phyloP scores from a whole-genome alignment of 805 yeast species.

The Metschnikowia drakensbergensis region DNA sequence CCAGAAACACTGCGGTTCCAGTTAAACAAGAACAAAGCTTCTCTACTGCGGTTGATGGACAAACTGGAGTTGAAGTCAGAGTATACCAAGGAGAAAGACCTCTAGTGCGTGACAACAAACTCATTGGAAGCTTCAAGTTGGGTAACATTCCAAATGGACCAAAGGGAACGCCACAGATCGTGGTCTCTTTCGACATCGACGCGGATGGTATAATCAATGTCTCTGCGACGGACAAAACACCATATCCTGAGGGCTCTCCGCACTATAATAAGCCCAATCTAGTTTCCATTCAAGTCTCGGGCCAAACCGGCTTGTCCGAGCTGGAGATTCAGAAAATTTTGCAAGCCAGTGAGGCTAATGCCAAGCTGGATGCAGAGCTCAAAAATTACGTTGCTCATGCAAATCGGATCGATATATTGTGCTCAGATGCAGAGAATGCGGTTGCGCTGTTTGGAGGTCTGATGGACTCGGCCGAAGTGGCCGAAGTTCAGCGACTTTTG shows the following conservation, averaged over 20 bases:
- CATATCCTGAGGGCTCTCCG: conserved; percentile 34
- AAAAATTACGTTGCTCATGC: conserved; percentile 68
- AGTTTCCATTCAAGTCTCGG: conserved; percentile 48
- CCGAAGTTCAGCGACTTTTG: conserved; percentile 19
- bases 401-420: conserved; percentile 70
- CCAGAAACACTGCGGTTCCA: conserved; percentile 76
- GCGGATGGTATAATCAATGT: conserved; percentile 72
- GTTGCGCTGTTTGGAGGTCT: conserved; percentile 60
- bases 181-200: conserved; percentile 73
- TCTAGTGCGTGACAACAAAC: conserved; percentile 69
- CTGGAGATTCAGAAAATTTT: conserved; percentile 62
- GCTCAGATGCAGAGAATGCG: conserved; percentile 87
- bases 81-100: conserved; percentile 82
- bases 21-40: conserved; percentile 68
- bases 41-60: conserved; percentile 82
- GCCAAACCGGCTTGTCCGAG: conserved; percentile 59
- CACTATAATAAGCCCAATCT: conserved; percentile 45
- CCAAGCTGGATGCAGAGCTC: conserved; percentile 54
- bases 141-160: conserved; percentile 72
- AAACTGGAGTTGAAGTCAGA: conserved; percentile 76
- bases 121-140: conserved; percentile 70
- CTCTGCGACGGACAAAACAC: conserved; percentile 52
- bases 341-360: conserved; percentile 61
- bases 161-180: conserved; percentile 77
- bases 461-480: conserved; percentile 49